phyloP scores from a whole-genome alignment of 2,329 filamentous ascomycete genomes.

The Byssothecium circinans region DNA sequence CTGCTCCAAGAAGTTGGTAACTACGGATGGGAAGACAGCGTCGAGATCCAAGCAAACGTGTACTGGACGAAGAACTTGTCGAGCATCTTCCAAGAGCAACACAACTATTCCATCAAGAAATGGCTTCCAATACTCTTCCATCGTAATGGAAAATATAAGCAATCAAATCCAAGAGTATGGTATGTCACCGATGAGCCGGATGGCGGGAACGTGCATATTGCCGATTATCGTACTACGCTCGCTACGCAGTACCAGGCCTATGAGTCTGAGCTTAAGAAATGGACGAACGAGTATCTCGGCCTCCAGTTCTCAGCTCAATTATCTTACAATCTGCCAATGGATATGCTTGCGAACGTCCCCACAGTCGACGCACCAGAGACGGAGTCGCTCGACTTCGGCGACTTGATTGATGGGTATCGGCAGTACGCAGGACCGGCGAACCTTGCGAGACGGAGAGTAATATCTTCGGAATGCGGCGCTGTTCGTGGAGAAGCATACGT shows the following conservation, averaged over 20 bases:
- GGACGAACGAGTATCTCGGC: constrained; percentile 34
- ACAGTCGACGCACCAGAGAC: constrained; percentile 46
- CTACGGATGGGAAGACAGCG: constrained; percentile 33
- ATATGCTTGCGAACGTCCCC: constrained; percentile 45
- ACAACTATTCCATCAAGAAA: constrained; percentile 39
- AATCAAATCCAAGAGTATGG: constrained; percentile 7
- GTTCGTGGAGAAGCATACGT: constrained; percentile 26
- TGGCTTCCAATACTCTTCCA: constrained; percentile 41
- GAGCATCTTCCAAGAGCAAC: constrained; percentile 29
- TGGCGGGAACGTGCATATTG: constrained; percentile 16
- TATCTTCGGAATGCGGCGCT: constrained; percentile 44
- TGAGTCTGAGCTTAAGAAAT: constrained; percentile 31
- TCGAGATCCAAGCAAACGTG: constrained; percentile 36
- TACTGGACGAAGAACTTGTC: constrained; percentile 44
- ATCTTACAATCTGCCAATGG: constrained; percentile 48
- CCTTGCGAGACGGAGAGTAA: constrained; percentile 42
- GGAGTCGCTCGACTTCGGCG: constrained; percentile 44
- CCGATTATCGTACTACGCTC: constrained; percentile 16
- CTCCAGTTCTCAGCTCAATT: constrained; percentile 46
- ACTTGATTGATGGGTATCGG: constrained; percentile 43
- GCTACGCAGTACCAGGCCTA: constrained; percentile 36
- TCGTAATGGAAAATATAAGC: constrained; percentile 17
- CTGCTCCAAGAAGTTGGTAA: constrained; percentile 40
- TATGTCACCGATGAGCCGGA: constrained; percentile 15
- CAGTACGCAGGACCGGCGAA: constrained; percentile 47